phyloP scores from a whole-genome alignment of 1,284 basidiomycete genomes.

The Irpex lacteus region DNA sequence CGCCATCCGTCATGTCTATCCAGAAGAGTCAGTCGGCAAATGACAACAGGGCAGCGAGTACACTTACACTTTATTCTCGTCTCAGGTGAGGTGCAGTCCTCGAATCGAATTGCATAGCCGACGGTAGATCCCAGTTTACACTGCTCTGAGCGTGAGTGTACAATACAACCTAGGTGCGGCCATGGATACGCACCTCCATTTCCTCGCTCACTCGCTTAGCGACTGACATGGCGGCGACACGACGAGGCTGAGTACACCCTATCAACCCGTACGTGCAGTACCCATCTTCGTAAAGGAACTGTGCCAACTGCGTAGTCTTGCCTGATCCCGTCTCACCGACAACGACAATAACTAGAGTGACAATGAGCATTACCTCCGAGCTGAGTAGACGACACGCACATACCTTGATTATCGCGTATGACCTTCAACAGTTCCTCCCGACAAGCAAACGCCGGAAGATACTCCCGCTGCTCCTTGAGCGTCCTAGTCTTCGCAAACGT shows the following conservation, averaged over 20 bases:
- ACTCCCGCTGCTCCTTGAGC: constrained; percentile 94
- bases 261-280: constrained; percentile 88
- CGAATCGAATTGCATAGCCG: constrained; percentile 97
- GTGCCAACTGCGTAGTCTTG: constrained; percentile 91
- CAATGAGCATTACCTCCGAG: background rate
- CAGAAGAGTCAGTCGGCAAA: too few species aligned
- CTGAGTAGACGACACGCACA: background rate
- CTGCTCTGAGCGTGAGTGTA: constrained; percentile 31
- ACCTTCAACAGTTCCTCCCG: constrained; percentile 90
- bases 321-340: constrained; percentile 96
- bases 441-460: constrained; percentile 96
- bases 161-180: background rate
- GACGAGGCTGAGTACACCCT: constrained; percentile 95
- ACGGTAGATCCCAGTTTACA: constrained; percentile 87
- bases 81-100: constrained; percentile 90
- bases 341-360: constrained; percentile 75
- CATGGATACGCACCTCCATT: constrained; percentile 58
- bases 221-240: constrained; percentile 98
- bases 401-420: constrained; percentile 95
- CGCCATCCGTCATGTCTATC: constrained; percentile 96
- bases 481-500: constrained; percentile 83
- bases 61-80: constrained; percentile 92
- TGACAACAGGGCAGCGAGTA: too few species aligned
- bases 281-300: constrained; percentile 95
- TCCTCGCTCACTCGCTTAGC: constrained; percentile 99